Evolutionary conservation across 306 rosid genomes (phyloP).

Genomic region (Begonia peltatifolia): DNA sequence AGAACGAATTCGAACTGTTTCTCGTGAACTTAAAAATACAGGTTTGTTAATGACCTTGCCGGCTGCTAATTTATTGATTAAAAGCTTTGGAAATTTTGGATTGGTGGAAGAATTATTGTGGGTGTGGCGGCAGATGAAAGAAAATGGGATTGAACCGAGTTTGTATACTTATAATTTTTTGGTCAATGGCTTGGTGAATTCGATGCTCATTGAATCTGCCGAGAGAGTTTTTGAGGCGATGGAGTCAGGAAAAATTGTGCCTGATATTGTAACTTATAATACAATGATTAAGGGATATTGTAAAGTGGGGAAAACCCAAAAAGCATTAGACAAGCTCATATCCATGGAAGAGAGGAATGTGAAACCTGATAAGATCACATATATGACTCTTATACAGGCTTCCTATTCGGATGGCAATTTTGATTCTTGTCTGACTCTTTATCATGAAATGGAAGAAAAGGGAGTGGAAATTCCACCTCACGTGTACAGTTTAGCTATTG

Average conservation of each 20-base stretch:
- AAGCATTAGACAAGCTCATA: slow-evolving; percentile 38
- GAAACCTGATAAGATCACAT: slow-evolving; percentile 65
- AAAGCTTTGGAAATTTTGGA: slow-evolving; percentile 43
- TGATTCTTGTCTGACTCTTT: slow-evolving; percentile 56
- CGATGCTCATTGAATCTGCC: slow-evolving; percentile 47
- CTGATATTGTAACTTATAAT: slow-evolving; percentile 59
- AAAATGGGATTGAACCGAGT: slow-evolving; percentile 43
- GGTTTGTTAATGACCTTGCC: slow-evolving; percentile 32
- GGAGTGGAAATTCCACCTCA: slow-evolving; percentile 48
- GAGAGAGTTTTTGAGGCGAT: slow-evolving; percentile 55
- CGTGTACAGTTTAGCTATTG: slow-evolving; percentile 49
- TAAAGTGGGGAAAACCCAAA: slow-evolving; percentile 38
- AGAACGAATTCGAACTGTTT: slow-evolving; percentile 11
- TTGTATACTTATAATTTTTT: slow-evolving; percentile 43
- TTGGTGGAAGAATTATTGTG: slow-evolving; percentile 65
- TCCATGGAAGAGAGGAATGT: slow-evolving; percentile 44
- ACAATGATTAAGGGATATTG: slow-evolving; percentile 73
- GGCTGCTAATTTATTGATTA: slow-evolving; percentile 45
- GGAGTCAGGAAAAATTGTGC: slow-evolving; percentile 41
- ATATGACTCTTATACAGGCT: slow-evolving; percentile 59
- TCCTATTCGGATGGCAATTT: slow-evolving; percentile 47
- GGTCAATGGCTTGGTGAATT: slow-evolving; percentile 59
- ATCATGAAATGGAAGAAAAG: slow-evolving; percentile 70
- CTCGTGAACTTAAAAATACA: slow-evolving; percentile 19
- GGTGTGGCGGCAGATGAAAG: slow-evolving; percentile 74